A percentile compares a stretch with the other conserved stretches of the same genome.
phyloP scores from a whole-genome alignment of 345 rosid genomes.

The Salix viminalis region DNA sequence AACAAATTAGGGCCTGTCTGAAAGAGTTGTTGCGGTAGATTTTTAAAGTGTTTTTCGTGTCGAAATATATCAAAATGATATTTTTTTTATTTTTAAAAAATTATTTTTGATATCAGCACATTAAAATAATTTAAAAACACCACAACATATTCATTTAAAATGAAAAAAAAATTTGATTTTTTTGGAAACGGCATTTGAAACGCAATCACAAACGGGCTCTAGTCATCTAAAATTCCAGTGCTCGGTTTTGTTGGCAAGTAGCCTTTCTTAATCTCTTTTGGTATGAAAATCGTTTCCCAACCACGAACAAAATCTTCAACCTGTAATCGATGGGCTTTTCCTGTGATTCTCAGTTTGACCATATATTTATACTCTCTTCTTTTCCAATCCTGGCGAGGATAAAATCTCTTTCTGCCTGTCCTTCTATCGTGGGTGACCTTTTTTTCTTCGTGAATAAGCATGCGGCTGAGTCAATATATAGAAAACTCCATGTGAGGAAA shows the following conservation, averaged over 20 bases:
- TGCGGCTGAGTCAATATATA: not conserved
- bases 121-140: too few species aligned
- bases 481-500: not conserved
- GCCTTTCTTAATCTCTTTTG: constrained; percentile 17
- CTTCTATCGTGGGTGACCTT: not conserved
- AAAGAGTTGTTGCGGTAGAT: too few species aligned
- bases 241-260: not conserved
- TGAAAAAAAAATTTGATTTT: too few species aligned
- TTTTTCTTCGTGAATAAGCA: not conserved
- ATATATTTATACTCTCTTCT: not conserved
- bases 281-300: not conserved
- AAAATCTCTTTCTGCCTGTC: not conserved
- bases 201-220: too few species aligned
- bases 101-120: too few species aligned
- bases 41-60: too few species aligned
- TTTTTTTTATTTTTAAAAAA: too few species aligned
- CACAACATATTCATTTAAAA: too few species aligned
- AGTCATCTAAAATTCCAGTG: not conserved
- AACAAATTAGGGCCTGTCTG: too few species aligned
- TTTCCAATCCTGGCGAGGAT: not conserved
- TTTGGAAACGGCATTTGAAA: too few species aligned
- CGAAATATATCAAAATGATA: too few species aligned
- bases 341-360: not conserved
- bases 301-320: constrained; percentile 1
- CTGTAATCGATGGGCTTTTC: not conserved